Conservation (phyloP, 148 eudicot species). For the Cornus florida region DNA sequence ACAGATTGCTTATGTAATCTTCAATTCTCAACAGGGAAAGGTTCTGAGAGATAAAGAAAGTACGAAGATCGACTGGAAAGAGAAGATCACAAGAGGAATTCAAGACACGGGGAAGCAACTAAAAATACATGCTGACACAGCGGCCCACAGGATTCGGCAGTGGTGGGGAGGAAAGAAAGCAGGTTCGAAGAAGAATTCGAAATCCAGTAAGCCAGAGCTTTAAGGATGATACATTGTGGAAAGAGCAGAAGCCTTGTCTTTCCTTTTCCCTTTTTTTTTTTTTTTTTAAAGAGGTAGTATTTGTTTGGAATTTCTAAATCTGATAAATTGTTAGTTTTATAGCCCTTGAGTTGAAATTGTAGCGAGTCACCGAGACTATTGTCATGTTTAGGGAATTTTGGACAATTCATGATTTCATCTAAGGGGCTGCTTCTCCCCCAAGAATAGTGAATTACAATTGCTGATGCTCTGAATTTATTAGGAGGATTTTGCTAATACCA, state of each 20-base stretch:
- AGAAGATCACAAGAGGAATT: constrained; percentile 44
- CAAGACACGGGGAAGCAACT: constrained; percentile 44
- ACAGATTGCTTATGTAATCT: constrained; percentile 13
- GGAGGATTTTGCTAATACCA: too few relatives aligned
- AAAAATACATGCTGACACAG: constrained; percentile 48
- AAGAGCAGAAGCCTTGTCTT: not conserved
- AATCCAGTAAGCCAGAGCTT: constrained; percentile 51
- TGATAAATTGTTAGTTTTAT: too few relatives aligned
- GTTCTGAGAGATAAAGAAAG: constrained; percentile 53
- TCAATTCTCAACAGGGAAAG: constrained; percentile 50
- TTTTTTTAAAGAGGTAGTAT: too few relatives aligned
- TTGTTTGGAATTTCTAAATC: too few relatives aligned
- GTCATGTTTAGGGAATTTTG: too few relatives aligned
- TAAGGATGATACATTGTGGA: constrained; percentile 18
- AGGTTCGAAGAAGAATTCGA: constrained; percentile 42
- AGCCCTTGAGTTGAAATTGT: too few relatives aligned
- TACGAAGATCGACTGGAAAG: constrained; percentile 66
- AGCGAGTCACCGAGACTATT: too few relatives aligned
- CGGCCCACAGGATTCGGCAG: constrained; percentile 34
- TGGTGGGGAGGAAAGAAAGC: constrained; percentile 68
- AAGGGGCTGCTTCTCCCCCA: too few relatives aligned
- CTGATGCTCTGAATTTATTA: too few relatives aligned
- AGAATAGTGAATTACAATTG: too few relatives aligned
- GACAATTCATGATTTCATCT: too few relatives aligned
- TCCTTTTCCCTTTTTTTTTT: too few relatives aligned